phyloP scores from a whole-genome alignment of 176 grass and related monocot species.

The Aegilops speltoides region DNA sequence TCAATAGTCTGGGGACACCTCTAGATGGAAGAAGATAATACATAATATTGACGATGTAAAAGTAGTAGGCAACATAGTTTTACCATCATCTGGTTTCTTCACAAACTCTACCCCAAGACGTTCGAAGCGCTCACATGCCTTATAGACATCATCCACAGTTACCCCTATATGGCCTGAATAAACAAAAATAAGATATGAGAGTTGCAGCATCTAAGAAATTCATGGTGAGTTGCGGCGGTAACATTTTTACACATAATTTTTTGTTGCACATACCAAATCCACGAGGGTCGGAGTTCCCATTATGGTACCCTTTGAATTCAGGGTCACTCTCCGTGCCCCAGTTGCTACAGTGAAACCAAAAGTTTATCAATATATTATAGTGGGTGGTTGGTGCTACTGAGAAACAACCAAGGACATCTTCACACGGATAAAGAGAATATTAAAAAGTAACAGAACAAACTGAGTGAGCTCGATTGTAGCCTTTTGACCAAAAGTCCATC shows the following conservation, averaged over 20 bases:
- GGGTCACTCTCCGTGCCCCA: conserved; percentile 96
- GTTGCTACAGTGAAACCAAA: conserved; percentile 48
- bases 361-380: conserved; percentile 8
- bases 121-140: no score
- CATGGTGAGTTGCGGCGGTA: not conserved
- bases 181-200: not conserved
- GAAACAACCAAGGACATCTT: not conserved
- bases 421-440: not conserved
- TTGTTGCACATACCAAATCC: conserved; percentile 74
- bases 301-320: conserved; percentile 97
- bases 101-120: no score
- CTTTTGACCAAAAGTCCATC: conserved; percentile 92
- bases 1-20: no score
- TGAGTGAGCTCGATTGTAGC: conserved; percentile 96
- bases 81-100: no score
- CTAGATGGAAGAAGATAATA: no score
- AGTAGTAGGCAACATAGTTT: no score
- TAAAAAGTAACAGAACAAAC: conserved; percentile 33
- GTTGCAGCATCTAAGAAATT: not conserved
- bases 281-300: conserved; percentile 96
- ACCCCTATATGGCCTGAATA: no score
- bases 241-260: not conserved
- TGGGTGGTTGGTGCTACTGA: not conserved
- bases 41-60: no score
- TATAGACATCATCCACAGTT: no score